Base-by-base conservation (phyloP, 352 stramenopile genomes). In the Globisporangium lucens region DNA sequence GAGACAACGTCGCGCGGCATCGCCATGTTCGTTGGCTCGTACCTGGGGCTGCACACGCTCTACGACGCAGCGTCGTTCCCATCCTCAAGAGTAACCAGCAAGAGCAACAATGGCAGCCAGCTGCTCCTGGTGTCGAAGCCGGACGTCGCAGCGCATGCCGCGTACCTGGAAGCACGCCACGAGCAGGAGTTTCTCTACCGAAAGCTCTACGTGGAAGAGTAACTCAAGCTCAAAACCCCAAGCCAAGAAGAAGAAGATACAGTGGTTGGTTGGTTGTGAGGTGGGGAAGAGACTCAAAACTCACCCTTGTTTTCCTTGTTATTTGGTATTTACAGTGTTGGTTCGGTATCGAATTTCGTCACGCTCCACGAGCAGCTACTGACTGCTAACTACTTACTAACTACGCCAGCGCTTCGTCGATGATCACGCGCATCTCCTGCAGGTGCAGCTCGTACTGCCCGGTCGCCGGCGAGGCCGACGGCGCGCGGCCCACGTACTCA, bases 401-500 rank as follows among this genome's bases (percentile, higher is more conserved):
- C 41, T 74, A 90, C 5, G 80, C 72, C 20, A 96, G 73, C 29
- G 86, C 90, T 17, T 91, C 79, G 17, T 98, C 82, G 61, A 99
- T 78, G 62, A 99, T 98, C 33, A 83, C 70, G 58, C 93, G 80
- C 85, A 98, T 98, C 77, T 99, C 96, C 29, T 93, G 79, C 63
- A 95, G 61, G 70, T 99, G 97, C 41, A 99, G 75, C 64, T 93
- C 93, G 64, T 93, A 91, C 78, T 99, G 97, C 7, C 97, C 97
- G 47, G 97, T 99, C 27, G 98, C 98, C 43, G 97, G 96, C 20
- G 97, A 97, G 10, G 98, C 97, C 56, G 94, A 97, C 17, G 98
- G 94, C 24, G 80, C 69, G 22, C 98, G 90, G 12, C 98, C 98
- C 41, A 99, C 88, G 78, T 99, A 99, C 35, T 80, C 79, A 27